These are phyloP conservation scores for Wickerhamomyces silvicola DNA, from an alignment of 805 yeast genomes.

Conservation along the genomic window DNA sequence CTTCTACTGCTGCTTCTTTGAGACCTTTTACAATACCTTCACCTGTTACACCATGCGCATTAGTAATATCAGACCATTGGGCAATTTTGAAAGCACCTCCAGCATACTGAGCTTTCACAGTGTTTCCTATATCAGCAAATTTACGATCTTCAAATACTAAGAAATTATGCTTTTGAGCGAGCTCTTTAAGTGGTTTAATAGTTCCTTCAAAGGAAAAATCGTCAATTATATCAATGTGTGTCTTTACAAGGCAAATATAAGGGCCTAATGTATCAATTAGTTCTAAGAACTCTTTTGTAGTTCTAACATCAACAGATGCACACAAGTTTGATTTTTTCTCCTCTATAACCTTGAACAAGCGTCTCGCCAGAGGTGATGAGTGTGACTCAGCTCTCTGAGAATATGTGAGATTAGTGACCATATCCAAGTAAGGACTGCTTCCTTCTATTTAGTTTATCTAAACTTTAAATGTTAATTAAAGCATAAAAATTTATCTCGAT, in stretches of 20 bases:
- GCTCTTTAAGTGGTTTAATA: slow-evolving; percentile 60
- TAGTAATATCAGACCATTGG: slow-evolving; percentile 93
- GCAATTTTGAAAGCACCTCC: slow-evolving; percentile 89
- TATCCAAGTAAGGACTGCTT: no score
- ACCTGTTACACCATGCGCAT: slow-evolving; percentile 97
- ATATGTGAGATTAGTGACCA: slow-evolving; percentile 38
- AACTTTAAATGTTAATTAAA: neutral
- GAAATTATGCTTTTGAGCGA: slow-evolving; percentile 79
- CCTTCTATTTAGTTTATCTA: no score
- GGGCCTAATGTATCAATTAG: slow-evolving; percentile 85
- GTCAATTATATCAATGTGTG: slow-evolving; percentile 88
- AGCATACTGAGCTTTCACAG: slow-evolving; percentile 88
- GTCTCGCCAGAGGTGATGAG: slow-evolving; percentile 71
- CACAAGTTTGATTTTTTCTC: slow-evolving; percentile 81
- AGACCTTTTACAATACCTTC: slow-evolving; percentile 87
- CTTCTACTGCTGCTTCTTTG: slow-evolving; percentile 65
- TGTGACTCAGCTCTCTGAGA: slow-evolving; percentile 64
- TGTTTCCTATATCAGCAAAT: slow-evolving; percentile 97
- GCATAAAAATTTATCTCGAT: neutral
- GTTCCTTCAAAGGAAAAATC: slow-evolving; percentile 84
- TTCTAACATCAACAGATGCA: slow-evolving; percentile 87
- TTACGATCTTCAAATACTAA: slow-evolving; percentile 95
- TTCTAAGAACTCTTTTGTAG: slow-evolving; percentile 65
- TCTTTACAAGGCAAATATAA: slow-evolving; percentile 82
- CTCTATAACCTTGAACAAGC: slow-evolving; percentile 69